A percentile compares a stretch with the other conserved stretches of the same genome.
phyloP scores from a whole-genome alignment of 2,329 filamentous ascomycete species.

The Penicillium sp. region DNA sequence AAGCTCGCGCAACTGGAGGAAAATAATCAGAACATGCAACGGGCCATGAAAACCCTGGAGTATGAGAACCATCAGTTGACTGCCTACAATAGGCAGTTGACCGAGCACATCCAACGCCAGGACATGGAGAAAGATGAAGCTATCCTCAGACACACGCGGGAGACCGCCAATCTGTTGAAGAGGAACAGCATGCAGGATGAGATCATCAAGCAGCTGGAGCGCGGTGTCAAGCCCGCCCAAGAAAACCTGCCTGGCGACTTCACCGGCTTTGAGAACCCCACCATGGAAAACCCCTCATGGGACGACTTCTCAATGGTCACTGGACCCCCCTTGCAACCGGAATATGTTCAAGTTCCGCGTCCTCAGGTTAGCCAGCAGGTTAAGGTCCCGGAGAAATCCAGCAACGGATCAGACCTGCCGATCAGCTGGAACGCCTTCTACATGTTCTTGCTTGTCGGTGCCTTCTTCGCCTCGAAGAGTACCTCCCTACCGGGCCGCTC shows the following conservation, averaged over 20 bases:
- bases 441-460: constrained; percentile 96
- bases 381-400: constrained; percentile 38
- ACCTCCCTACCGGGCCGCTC: constrained; percentile 61
- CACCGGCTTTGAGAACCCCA: constrained; percentile 78
- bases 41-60: constrained; percentile 55
- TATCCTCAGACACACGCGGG: constrained; percentile 81
- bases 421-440: constrained; percentile 66
- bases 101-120: constrained; percentile 72
- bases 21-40: constrained; percentile 56
- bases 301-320: constrained; percentile 77
- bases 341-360: constrained; percentile 34
- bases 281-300: constrained; percentile 75
- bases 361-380: constrained; percentile 31
- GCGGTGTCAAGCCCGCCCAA: constrained; percentile 39
- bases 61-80: constrained; percentile 64
- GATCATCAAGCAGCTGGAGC: constrained; percentile 52
- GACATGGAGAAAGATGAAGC: constrained; percentile 89
- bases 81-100: constrained; percentile 71
- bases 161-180: constrained; percentile 88
- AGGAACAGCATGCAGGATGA: constrained; percentile 81
- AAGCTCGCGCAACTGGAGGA: neutral
- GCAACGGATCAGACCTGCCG: constrained; percentile 61
- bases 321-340: constrained; percentile 51
- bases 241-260: constrained; percentile 66
- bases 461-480: constrained; percentile 88